A percentile compares a stretch with the other conserved stretches of the same genome.
These are phyloP conservation scores for Ustilago shanxiensis DNA, from an alignment of 1,284 basidiomycete genomes.

Conservation along the genomic window DNA sequence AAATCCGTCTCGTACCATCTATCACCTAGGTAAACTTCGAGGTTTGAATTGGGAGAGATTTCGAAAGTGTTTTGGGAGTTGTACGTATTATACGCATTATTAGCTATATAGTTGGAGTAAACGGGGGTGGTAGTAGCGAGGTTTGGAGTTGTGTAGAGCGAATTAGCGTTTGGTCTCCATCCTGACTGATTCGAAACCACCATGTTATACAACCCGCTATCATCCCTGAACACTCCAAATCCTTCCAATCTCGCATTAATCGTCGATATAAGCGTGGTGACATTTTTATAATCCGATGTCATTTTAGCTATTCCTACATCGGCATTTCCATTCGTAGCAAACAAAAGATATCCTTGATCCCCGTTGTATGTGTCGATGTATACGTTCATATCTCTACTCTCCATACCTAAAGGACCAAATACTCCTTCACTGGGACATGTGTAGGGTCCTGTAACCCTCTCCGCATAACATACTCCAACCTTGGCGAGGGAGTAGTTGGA, in stretches of 20 bases:
- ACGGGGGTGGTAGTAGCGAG: slow-evolving; percentile 7
- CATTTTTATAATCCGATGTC: slow-evolving; percentile 24
- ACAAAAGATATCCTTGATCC: slow-evolving; percentile 26
- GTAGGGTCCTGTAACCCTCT: slow-evolving; percentile 17
- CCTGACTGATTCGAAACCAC: slow-evolving; percentile 24
- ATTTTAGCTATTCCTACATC: slow-evolving; percentile 22
- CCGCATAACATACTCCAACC: slow-evolving; percentile 25
- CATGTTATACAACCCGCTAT: slow-evolving; percentile 30
- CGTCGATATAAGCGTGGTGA: slow-evolving; percentile 3
- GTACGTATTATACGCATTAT: neutral
- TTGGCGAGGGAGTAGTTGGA: slow-evolving; percentile 32
- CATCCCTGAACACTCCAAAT: slow-evolving; percentile 27
- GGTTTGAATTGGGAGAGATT: slow-evolving; percentile 10
- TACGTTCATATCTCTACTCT: slow-evolving; percentile 39
- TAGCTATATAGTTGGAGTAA: slow-evolving; percentile 22
- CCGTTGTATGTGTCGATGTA: slow-evolving; percentile 19
- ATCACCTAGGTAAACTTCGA: slow-evolving; percentile 33
- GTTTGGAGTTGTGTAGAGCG: slow-evolving; percentile 19
- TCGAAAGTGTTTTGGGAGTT: slow-evolving; percentile 42
- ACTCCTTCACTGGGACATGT: slow-evolving; percentile 18
- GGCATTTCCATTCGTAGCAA: slow-evolving; percentile 30
- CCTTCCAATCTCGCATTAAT: slow-evolving; percentile 28
- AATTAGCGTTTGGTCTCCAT: slow-evolving; percentile 38
- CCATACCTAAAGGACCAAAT: slow-evolving; percentile 32
- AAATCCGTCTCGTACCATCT: slow-evolving; percentile 33